Evolutionary conservation across 768 basidiomycete genomes (phyloP), one percentile per base, ranked within the genome.

Genomic region (Leccinellum luteum): DNA sequence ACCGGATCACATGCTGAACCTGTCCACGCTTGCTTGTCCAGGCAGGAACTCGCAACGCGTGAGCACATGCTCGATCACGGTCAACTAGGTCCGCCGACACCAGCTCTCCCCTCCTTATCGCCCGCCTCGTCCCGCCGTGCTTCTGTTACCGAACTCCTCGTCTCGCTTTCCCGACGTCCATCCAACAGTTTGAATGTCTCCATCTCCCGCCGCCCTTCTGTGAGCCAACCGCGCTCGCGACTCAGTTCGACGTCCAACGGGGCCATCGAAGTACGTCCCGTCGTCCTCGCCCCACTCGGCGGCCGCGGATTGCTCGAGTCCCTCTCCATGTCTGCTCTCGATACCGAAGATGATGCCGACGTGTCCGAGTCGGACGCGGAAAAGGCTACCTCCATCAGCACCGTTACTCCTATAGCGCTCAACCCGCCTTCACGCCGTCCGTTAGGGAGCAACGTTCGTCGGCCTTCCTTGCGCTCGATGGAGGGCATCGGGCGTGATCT

Each of bases 21-120:
- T 19, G 21, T 31, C 34, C 48, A 12, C 48, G 13, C 48, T 51
- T 25, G n/a, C 34, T 48, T 23, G 48, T 54, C 28, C 28, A 59
- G 92, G 65, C 86, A 87, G 58, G 92, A 93, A 64, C 79, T 98
- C 14, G 94, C 94, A 1, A 83, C 90, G 0, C 80, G 90, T n/a
- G 92, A 94, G 67, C 91, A 97, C 69, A 93, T 98, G 90, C 82
- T 94, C 48, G 90, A 94, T 69, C 93, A 95, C 64, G 89, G 87
- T 5, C 89, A 92, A 65, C 74, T 90, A 4, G 87, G 86, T 3
- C 83, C 87, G 10, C 77, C 84, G 2, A 89, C 87, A 0, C 87
- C 86, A 4, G 77, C 80, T 6, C 57, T 71, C 5, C 71, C 72
- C 2, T 71, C 72, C 1, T 62, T 74, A 5, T 79, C 85, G 0